phyloP scores from a whole-genome alignment of 176 grass and related monocot genomes.

The Raddia guianensis region DNA sequence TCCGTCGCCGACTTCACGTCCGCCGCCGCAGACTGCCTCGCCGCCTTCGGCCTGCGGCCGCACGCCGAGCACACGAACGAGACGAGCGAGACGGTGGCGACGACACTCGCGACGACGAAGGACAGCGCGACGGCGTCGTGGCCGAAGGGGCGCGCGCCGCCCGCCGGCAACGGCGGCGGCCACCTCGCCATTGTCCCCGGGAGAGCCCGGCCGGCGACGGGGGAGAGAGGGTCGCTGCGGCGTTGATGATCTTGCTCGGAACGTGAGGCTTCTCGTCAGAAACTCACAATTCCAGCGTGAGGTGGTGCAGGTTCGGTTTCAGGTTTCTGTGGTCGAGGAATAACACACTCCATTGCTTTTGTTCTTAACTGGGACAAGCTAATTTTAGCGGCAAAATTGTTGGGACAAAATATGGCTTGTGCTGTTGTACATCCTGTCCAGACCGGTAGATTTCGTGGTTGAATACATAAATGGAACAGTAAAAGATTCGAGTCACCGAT shows the following conservation, averaged over 20 bases:
- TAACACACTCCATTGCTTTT: constrained; percentile 25
- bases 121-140: constrained; percentile 45
- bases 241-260: constrained; percentile 15
- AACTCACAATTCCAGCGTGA: constrained; percentile 2
- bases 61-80: constrained; percentile 82
- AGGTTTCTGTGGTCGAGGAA: constrained; percentile 43
- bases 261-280: constrained; percentile 15
- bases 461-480: background rate
- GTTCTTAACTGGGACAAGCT: constrained; percentile 51
- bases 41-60: constrained; percentile 61
- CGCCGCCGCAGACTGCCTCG: background rate
- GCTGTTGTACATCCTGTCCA: background rate
- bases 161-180: constrained; percentile 31
- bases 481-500: background rate
- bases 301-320: constrained; percentile 20
- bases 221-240: constrained; percentile 7
- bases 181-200: constrained; percentile 63
- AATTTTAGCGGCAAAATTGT: constrained; percentile 43
- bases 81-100: constrained; percentile 52
- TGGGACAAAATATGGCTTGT: constrained; percentile 26
- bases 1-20: background rate
- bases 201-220: constrained; percentile 15
- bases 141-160: constrained; percentile 6
- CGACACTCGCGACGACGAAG: constrained; percentile 59
- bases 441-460: constrained; percentile 2